phyloP scores from a whole-genome alignment of 2,329 filamentous ascomycete genomes.

The Monilinia vaccinii-corymbosi region DNA sequence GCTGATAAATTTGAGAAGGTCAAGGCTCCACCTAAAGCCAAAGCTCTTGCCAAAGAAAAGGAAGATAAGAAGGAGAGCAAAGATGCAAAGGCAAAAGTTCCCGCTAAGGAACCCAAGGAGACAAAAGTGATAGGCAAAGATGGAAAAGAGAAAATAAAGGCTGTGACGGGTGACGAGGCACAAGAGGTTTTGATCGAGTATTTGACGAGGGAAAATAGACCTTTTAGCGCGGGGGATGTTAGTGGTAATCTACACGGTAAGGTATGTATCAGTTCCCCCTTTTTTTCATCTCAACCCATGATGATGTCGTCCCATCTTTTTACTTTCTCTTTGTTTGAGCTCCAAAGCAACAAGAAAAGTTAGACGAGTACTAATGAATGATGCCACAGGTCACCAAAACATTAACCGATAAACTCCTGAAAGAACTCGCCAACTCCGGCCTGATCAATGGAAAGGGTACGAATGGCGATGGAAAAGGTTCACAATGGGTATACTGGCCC shows the following conservation, averaged over 20 bases:
- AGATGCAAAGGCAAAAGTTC: not conserved
- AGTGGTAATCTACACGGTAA: constrained; percentile 55
- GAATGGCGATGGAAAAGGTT: constrained; percentile 26
- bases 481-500: constrained; percentile 30
- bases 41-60: constrained; percentile 3
- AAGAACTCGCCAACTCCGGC: constrained; percentile 51
- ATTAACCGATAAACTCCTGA: constrained; percentile 49
- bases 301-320: not conserved
- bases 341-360: not conserved
- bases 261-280: constrained; percentile 18
- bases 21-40: constrained; percentile 8
- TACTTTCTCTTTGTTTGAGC: not conserved
- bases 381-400: constrained; percentile 32
- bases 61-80: constrained; percentile 10
- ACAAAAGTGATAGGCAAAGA: constrained; percentile 12
- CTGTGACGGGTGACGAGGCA: constrained; percentile 28
- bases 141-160: constrained; percentile 24
- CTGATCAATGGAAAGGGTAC: constrained; percentile 44
- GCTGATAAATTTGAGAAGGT: not conserved
- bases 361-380: constrained; percentile 4
- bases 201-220: constrained; percentile 32
- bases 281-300: too few relatives aligned
- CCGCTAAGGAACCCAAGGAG: not conserved
- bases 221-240: constrained; percentile 42
- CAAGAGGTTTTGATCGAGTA: constrained; percentile 30